A percentile compares a stretch with the other conserved stretches of the same genome.
Evolutionary conservation across 129 eudicot genomes (phyloP).

Genomic region (Flaveria brownii): DNA sequence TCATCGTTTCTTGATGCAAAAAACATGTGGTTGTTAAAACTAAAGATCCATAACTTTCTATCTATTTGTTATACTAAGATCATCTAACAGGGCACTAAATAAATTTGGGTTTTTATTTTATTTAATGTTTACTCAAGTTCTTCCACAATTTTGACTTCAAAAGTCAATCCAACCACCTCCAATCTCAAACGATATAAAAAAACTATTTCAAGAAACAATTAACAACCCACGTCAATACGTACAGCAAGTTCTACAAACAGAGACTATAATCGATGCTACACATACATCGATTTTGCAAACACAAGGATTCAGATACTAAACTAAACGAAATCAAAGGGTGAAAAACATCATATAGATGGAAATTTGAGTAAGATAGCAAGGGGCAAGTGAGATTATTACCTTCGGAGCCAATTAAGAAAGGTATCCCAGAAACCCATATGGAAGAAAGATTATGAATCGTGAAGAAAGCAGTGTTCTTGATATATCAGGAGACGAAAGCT

Average conservation of each 20-base stretch:
- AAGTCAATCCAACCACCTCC: neutral
- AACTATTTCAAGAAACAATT: neutral
- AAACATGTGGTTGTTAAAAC: too few relatives aligned
- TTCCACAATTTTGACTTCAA: too few relatives aligned
- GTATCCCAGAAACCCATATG: constrained; percentile 84
- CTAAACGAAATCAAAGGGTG: neutral
- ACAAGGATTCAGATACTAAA: neutral
- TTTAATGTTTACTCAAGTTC: too few relatives aligned
- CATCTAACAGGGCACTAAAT: too few relatives aligned
- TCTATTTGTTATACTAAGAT: too few relatives aligned
- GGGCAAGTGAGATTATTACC: constrained; percentile 35
- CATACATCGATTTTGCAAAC: neutral
- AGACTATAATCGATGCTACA: neutral
- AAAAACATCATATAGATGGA: neutral
- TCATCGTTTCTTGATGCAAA: too few relatives aligned
- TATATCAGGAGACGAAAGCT: constrained; percentile 37
- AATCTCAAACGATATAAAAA: neutral
- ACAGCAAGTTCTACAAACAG: neutral
- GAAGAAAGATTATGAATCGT: neutral
- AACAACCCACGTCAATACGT: neutral
- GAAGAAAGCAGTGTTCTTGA: constrained; percentile 24
- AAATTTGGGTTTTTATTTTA: too few relatives aligned
- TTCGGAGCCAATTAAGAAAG: constrained; percentile 76
- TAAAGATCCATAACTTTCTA: too few relatives aligned
- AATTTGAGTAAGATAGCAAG: neutral